These are phyloP conservation scores for Mycena filopes DNA, from an alignment of 768 basidiomycete genomes.

Conservation along the genomic window DNA sequence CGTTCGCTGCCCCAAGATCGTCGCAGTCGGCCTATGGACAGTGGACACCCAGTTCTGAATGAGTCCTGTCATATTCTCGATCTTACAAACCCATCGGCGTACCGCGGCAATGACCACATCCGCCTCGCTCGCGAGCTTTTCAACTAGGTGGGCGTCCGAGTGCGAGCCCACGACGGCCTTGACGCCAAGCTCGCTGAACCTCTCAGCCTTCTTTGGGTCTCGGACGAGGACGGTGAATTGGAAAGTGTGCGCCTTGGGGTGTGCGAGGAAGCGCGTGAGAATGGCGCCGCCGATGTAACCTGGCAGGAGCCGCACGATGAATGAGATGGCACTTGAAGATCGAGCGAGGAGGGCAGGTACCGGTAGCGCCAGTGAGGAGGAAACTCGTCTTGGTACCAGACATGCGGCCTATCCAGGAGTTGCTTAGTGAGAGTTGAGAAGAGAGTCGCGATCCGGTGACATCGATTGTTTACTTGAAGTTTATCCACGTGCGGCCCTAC, in stretches of 20 bases:
- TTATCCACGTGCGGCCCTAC: no score
- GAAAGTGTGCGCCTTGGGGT: slow-evolving; percentile 46
- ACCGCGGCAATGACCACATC: slow-evolving; percentile 23
- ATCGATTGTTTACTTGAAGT: no score
- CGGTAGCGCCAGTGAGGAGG: slow-evolving; percentile 59
- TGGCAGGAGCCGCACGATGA: slow-evolving; percentile 37
- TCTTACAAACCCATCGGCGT: not conserved
- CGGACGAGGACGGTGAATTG: slow-evolving; percentile 59
- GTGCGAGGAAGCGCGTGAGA: slow-evolving; percentile 53
- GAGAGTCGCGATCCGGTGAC: no score
- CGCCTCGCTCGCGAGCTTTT: slow-evolving; percentile 54
- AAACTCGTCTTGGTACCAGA: slow-evolving; percentile 46
- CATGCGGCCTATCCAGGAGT: slow-evolving; percentile 23
- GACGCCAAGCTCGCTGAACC: slow-evolving; percentile 50
- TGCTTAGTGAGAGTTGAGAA: no score
- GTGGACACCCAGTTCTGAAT: no score
- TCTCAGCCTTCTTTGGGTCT: slow-evolving; percentile 55
- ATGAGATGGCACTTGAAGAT: not conserved
- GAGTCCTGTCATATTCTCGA: no score
- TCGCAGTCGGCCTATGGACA: slow-evolving; percentile 57
- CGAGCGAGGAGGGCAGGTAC: no score
- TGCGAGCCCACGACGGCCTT: slow-evolving; percentile 57
- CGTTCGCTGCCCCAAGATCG: slow-evolving; percentile 53
- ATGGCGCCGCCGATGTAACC: slow-evolving; percentile 65
- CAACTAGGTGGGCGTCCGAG: slow-evolving; percentile 53